Percentiles rank a stretch among this genome's conserved stretches.
phyloP scores from a whole-genome alignment of 345 rosid genomes.

The Lepidium sativum region DNA sequence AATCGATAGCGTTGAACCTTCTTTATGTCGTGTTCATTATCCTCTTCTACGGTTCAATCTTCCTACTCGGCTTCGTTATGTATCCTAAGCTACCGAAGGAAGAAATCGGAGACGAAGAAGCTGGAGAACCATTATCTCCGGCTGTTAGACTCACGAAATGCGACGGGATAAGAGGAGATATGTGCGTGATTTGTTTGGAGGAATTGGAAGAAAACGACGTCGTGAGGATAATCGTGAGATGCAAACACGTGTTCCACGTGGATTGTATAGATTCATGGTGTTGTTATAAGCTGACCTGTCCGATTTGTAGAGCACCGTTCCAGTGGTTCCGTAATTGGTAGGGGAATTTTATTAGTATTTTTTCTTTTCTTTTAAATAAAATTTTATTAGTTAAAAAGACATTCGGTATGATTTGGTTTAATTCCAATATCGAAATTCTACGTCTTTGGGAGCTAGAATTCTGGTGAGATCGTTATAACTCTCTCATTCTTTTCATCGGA shows the following conservation, averaged over 20 bases:
- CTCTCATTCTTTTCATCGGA: too few relatives aligned
- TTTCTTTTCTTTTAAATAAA: too few relatives aligned
- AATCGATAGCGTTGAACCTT: too few relatives aligned
- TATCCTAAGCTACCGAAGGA: too few relatives aligned
- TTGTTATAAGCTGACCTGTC: conserved; percentile 28
- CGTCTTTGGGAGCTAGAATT: not conserved
- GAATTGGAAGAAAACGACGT: conserved; percentile 14
- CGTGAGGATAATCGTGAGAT: conserved; percentile 18
- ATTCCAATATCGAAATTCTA: not conserved
- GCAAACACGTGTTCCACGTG: conserved; percentile 30
- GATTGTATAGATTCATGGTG: conserved; percentile 30
- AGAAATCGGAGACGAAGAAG: too few relatives aligned
- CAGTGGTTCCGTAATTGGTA: conserved; percentile 22
- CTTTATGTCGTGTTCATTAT: too few relatives aligned
- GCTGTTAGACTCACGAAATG: too few relatives aligned
- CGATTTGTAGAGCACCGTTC: conserved; percentile 27
- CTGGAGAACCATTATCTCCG: too few relatives aligned
- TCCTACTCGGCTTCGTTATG: too few relatives aligned
- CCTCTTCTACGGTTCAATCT: too few relatives aligned
- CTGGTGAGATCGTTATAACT: not conserved
- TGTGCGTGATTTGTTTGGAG: conserved; percentile 26
- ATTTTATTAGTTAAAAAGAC: too few relatives aligned
- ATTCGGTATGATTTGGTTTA: conserved; percentile 13
- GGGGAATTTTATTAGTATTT: not conserved
- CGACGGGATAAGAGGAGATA: not conserved